These are phyloP conservation scores for Gremmenia infestans DNA, from an alignment of 2,329 filamentous ascomycete genomes.

Conservation along the genomic window DNA sequence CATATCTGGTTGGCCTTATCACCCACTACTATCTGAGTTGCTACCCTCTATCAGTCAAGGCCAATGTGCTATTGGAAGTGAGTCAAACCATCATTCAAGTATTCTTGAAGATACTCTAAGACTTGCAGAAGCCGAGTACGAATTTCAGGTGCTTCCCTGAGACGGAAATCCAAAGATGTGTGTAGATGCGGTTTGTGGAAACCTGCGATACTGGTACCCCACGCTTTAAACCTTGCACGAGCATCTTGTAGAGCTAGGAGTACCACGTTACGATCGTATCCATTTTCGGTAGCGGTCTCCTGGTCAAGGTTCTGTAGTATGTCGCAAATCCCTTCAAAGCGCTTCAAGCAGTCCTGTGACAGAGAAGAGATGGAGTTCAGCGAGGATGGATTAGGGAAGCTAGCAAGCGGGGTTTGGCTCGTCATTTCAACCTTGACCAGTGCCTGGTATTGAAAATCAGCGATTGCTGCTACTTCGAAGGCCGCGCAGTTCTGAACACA, in stretches of 20 bases:
- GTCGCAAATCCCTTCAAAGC: neutral
- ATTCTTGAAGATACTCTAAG: slow-evolving; percentile 18
- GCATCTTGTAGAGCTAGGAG: slow-evolving; percentile 11
- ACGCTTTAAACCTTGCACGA: slow-evolving; percentile 18
- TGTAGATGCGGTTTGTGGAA: slow-evolving; percentile 10
- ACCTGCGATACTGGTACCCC: slow-evolving; percentile 23
- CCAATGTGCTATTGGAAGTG: neutral
- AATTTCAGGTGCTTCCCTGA: slow-evolving; percentile 21
- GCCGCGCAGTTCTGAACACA: too few species aligned
- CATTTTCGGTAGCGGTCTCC: slow-evolving; percentile 1
- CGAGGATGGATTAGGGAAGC: neutral
- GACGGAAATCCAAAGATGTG: slow-evolving; percentile 22
- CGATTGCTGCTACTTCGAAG: too few species aligned
- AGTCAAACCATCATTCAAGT: slow-evolving; percentile 13
- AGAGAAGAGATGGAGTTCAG: slow-evolving; percentile 20
- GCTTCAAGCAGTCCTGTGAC: neutral
- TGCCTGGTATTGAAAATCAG: too few species aligned
- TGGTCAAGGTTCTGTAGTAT: neutral
- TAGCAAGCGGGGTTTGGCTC: neutral
- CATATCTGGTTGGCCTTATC: slow-evolving; percentile 15
- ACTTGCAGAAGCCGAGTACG: slow-evolving; percentile 16
- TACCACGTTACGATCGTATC: slow-evolving; percentile 10
- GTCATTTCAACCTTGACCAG: slow-evolving; percentile 21
- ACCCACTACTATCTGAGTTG: slow-evolving; percentile 17
- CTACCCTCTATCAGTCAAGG: slow-evolving; percentile 1